Conservation (phyloP, 352 stramenopile genomes). For the Blastocystis sp. region DNA sequence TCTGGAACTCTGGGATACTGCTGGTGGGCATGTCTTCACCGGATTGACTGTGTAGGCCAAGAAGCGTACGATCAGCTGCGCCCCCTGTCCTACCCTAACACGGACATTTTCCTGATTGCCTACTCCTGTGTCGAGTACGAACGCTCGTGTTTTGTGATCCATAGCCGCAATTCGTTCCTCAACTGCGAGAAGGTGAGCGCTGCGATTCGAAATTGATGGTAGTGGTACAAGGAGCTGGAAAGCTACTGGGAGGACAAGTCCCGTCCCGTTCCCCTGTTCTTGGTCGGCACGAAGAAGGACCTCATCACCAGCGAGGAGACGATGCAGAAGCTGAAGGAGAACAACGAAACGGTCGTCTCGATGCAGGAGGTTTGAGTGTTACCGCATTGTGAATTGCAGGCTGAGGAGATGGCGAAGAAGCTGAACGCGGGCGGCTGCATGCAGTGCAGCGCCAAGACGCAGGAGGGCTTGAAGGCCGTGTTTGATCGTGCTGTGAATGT, state of each 20-base stretch:
- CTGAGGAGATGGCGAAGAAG: slow-evolving; percentile 82
- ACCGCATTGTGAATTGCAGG: slow-evolving; percentile 73
- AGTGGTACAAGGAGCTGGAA: slow-evolving; percentile 73
- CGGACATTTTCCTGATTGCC: slow-evolving; percentile 91
- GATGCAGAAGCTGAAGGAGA: slow-evolving; percentile 82
- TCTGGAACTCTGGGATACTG: slow-evolving; percentile 91
- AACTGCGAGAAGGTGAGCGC: slow-evolving; percentile 89
- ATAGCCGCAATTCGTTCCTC: slow-evolving; percentile 85
- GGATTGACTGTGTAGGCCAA: slow-evolving; percentile 75
- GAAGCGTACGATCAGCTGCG: slow-evolving; percentile 92
- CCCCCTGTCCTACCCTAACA: slow-evolving; percentile 89
- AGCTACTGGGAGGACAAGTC: slow-evolving; percentile 71
- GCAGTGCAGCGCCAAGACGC: slow-evolving; percentile 86
- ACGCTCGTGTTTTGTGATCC: slow-evolving; percentile 17
- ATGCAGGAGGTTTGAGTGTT: slow-evolving; percentile 76
- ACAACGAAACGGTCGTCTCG: slow-evolving; percentile 75
- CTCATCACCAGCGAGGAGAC: slow-evolving; percentile 84
- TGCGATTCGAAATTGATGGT: slow-evolving; percentile 1
- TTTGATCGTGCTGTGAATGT: slow-evolving; percentile 88
- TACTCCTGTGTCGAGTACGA: slow-evolving; percentile 81
- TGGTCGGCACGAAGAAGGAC: slow-evolving; percentile 90
- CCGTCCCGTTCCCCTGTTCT: slow-evolving; percentile 84
- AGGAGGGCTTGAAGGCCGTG: slow-evolving; percentile 87
- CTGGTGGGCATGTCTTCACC: slow-evolving; percentile 72
- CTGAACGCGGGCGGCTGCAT: slow-evolving; percentile 85